Percentiles rank a stretch among this genome's conserved stretches.
These are phyloP conservation scores for Xylaria scruposa DNA, from an alignment of 495 filamentous ascomycete genomes.

Conservation along the genomic window DNA sequence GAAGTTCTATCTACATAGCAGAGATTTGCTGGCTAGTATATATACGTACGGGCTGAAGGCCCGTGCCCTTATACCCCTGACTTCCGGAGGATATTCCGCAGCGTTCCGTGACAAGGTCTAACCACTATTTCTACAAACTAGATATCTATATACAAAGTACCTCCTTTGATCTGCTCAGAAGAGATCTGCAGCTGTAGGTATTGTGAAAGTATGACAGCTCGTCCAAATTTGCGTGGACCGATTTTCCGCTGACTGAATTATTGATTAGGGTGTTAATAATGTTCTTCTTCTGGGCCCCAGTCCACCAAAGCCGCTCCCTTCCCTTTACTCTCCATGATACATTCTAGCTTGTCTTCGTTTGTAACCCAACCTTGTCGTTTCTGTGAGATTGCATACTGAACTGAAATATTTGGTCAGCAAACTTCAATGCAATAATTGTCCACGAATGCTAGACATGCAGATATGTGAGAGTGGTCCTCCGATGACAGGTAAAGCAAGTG, in stretches of 20 bases:
- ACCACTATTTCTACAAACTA: too few relatives aligned
- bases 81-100: too few relatives aligned
- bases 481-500: not conserved
- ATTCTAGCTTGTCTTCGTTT: conserved; percentile 58
- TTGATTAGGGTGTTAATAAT: conserved; percentile 1
- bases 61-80: too few relatives aligned
- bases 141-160: too few relatives aligned
- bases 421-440: not conserved
- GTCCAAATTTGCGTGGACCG: not conserved
- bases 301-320: conserved; percentile 42
- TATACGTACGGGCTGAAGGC: too few relatives aligned
- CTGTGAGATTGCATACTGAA: conserved; percentile 49
- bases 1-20: too few relatives aligned
- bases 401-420: conserved; percentile 3
- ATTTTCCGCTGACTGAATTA: not conserved
- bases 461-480: not conserved
- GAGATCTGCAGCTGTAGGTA: too few relatives aligned
- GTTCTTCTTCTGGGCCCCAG: conserved; percentile 46
- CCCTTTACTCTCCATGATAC: conserved; percentile 51
- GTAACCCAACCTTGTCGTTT: conserved; percentile 58
- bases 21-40: too few relatives aligned
- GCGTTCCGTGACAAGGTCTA: too few relatives aligned
- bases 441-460: not conserved
- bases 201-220: not conserved
- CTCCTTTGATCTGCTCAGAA: too few relatives aligned